Base-by-base conservation (phyloP, 116 monocot species). In the Phalaenopsis hybrid region DNA sequence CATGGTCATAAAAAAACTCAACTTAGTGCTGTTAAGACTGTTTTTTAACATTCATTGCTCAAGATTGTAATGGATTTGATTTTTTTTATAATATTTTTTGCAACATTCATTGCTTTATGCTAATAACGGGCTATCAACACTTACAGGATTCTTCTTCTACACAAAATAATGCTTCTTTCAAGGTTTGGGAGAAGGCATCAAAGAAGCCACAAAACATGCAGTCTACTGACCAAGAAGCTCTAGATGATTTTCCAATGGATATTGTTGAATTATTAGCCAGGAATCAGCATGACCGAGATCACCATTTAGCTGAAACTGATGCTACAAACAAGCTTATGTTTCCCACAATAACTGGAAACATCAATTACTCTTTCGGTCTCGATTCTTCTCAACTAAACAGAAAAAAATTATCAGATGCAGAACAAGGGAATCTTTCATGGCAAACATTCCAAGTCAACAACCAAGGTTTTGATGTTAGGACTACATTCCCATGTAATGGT, bases 211-310 rank as follows among this genome's bases (percentile, higher is more conserved):
- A 45, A 31, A 80, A 33, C 49, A 80, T 43, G 33, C 75, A 9
- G 7, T 61, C 20, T 46, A 21, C 58, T 78, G 77, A 81, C 25
- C 81, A 77, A 37, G 81, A 84, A 79, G 58, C 67, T 79, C 61
- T 76, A 68, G 90, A 94, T 80, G 94, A 87, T 70, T 82, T 94
- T 67, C 92, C 94, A 77, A 88, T 94, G 85, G 94, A 94, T 81
- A 92, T 94, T 86, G 90, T 94, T 15, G 89, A 90, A 89, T 89
- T 94, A 67, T 84, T 94, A 31, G 90, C 92, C 52, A 92, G 86
- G 80, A 92, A 90, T 65, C 90, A 84, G 81, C 90, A 90, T 43
- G 88, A 92, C 80, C 77, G 89, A 63, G 79, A 49, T 81, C 45
- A 58, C 83, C 16, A 58, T 8, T 7, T 18, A 11, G 37, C 57